Base-by-base conservation (phyloP, 306 rosid genomes). In the Trifolium fragiferum region DNA sequence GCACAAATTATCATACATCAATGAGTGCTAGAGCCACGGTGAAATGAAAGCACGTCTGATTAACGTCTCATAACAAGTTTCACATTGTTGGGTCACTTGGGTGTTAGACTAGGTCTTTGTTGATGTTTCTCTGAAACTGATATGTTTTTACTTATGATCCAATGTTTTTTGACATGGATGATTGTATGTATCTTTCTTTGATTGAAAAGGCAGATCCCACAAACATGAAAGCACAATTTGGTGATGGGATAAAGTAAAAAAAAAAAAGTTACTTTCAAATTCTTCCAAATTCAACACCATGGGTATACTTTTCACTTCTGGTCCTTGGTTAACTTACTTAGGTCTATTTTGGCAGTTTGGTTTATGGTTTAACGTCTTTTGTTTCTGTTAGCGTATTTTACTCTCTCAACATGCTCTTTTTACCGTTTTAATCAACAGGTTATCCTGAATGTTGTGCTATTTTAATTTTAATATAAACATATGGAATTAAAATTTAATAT, bases 1-100 rank as follows among this genome's bases (percentile, higher is more conserved):
- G 98, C 87, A 92, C 99, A 79, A 94, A 30, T 15, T 94, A 92
- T 82, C 99, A 94, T 79, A 80, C 97, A 12, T 94, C 99, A 69
- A 88, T 90, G 96, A 94, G 96, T 63, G 88, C 89, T 46, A 92
- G 97, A 85, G 87, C 95, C 0, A 44, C 86, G 0, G 76, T 87
- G 1, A 90, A 90, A 86, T 92, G 84, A 89, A 82, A 81, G 9
- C 57, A 63, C 65, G 57, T 53, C 25, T 33, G 32, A 15, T 60
- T 38, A 16, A 20, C 0, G 25, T 47, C 11, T 64, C 40, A 49
- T 74, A 41, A 20, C 25, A 74, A 49, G 25, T 47, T 63, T 62
- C 21, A 6, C 12, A 27, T 35, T 27, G 14, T 14, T 15, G 60
- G 62, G 35, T 61, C 63, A 21, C 9, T 57, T 12, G 63, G 63